phyloP scores from a whole-genome alignment of 2,329 filamentous ascomycete species.

The Penicillium sp. region DNA sequence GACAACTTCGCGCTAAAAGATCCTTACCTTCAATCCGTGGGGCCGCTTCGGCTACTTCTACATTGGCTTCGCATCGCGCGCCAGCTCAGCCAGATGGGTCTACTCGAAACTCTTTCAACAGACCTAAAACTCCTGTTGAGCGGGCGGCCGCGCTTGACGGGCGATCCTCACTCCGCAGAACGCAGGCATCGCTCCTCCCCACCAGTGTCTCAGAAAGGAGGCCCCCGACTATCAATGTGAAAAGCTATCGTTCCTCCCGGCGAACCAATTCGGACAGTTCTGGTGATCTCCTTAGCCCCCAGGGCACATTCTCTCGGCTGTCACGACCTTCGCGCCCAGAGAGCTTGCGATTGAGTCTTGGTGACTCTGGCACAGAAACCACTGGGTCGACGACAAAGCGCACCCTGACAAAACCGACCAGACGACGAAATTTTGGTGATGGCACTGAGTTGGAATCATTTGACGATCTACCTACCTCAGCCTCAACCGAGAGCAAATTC shows the following conservation, averaged over 20 bases:
- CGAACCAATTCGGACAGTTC: constrained; percentile 80
- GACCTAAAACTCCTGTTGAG: constrained; percentile 73
- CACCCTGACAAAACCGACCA: constrained; percentile 71
- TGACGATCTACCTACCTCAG: constrained; percentile 90
- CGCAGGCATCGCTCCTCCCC: constrained; percentile 74
- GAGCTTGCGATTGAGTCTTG: constrained; percentile 49
- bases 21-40: constrained; percentile 61
- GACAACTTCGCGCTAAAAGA: constrained; percentile 61
- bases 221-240: constrained; percentile 76
- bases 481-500: constrained; percentile 76
- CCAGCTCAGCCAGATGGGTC: constrained; percentile 41
- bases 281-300: constrained; percentile 47
- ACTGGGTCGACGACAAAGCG: constrained; percentile 62
- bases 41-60: constrained; percentile 35
- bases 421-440: constrained; percentile 78
- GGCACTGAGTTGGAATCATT: constrained; percentile 91
- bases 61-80: constrained; percentile 38
- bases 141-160: constrained; percentile 44
- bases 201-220: constrained; percentile 72
- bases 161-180: constrained; percentile 54
- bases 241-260: constrained; percentile 69
- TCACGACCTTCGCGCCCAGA: constrained; percentile 48
- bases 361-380: constrained; percentile 52
- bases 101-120: constrained; percentile 31
- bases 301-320: constrained; percentile 45